A percentile compares a stretch with the other conserved stretches of the same genome.
Conservation (phyloP, 352 stramenopile genomes). For the Phytophthora macrochlamydospora region DNA sequence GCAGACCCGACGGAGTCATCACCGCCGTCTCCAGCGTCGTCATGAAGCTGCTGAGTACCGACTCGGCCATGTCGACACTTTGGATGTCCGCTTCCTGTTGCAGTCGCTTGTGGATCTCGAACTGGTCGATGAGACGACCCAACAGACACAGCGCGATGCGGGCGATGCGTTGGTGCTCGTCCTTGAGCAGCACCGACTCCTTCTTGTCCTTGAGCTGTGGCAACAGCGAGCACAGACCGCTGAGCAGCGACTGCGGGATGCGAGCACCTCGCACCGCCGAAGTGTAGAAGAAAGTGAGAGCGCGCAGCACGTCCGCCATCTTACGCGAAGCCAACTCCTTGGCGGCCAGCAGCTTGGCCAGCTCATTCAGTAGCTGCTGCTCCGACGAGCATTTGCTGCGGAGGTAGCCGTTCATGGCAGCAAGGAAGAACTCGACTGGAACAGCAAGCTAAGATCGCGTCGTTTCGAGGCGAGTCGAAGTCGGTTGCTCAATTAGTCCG, state of each 20-base stretch:
- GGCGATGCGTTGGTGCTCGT: conserved; percentile 72
- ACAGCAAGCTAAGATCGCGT: too few species aligned
- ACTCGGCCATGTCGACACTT: conserved; percentile 51
- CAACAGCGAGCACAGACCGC: conserved; percentile 67
- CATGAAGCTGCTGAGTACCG: conserved; percentile 49
- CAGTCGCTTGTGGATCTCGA: conserved; percentile 41
- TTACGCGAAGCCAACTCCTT: conserved; percentile 76
- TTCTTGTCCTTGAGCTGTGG: conserved; percentile 83
- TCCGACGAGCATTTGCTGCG: conserved; percentile 75
- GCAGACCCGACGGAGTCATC: conserved; percentile 46
- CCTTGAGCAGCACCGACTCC: conserved; percentile 26
- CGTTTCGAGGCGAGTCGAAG: too few species aligned
- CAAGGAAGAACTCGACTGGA: background rate
- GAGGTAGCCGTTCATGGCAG: conserved; percentile 72
- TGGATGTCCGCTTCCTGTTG: conserved; percentile 25
- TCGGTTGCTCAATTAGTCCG: too few species aligned
- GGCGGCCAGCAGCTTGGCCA: conserved; percentile 58
- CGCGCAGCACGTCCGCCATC: conserved; percentile 68
- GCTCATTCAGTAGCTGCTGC: conserved; percentile 86
- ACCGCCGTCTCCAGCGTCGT: conserved; percentile 58
- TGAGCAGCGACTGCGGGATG: conserved; percentile 68
- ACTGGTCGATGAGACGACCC: conserved; percentile 65
- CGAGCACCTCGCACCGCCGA: conserved; percentile 46
- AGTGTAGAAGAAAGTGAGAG: conserved; percentile 80
- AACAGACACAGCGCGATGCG: conserved; percentile 68